A percentile compares a stretch with the other conserved stretches of the same genome.
Evolutionary conservation across 345 rosid species (phyloP).

Genomic region (Carallia pectinifolia): DNA sequence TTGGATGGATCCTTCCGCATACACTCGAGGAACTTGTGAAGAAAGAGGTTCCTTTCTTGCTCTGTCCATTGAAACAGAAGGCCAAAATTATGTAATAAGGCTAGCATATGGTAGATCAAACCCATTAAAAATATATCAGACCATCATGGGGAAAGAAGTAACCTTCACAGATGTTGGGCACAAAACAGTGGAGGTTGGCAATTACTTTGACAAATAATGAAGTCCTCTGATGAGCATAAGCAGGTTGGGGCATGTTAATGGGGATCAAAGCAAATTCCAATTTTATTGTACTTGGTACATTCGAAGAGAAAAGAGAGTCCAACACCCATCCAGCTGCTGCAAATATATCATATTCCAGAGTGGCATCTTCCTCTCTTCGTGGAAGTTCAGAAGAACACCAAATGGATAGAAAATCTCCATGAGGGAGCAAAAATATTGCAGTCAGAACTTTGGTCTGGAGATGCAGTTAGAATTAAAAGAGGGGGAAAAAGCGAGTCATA

Average conservation of each 20-base stretch:
- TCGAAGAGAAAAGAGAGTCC: constrained; percentile 44
- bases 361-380: constrained; percentile 82
- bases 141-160: constrained; percentile 10
- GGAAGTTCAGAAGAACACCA: constrained; percentile 89
- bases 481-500: constrained; percentile 23
- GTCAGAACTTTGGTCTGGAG: constrained; percentile 78
- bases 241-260: constrained; percentile 62
- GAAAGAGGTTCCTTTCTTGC: constrained; percentile 85
- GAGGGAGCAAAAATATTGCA: constrained; percentile 77
- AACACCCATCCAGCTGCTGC: constrained; percentile 73
- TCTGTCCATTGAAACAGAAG: constrained; percentile 52
- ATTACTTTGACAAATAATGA: constrained; percentile 82
- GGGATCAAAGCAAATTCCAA: constrained; percentile 49
- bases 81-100: neutral
- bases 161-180: constrained; percentile 85
- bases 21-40: constrained; percentile 65
- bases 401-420: constrained; percentile 74
- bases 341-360: constrained; percentile 70
- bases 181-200: constrained; percentile 96
- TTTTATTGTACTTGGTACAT: constrained; percentile 26
- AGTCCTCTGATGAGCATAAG: constrained; percentile 86
- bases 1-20: constrained; percentile 60
- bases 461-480: constrained; percentile 20
- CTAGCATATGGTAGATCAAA: constrained; percentile 2
- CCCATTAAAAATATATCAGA: constrained; percentile 3